Base-by-base conservation (phyloP, 208 protist species). In the Trypanosoma vivax region DNA sequence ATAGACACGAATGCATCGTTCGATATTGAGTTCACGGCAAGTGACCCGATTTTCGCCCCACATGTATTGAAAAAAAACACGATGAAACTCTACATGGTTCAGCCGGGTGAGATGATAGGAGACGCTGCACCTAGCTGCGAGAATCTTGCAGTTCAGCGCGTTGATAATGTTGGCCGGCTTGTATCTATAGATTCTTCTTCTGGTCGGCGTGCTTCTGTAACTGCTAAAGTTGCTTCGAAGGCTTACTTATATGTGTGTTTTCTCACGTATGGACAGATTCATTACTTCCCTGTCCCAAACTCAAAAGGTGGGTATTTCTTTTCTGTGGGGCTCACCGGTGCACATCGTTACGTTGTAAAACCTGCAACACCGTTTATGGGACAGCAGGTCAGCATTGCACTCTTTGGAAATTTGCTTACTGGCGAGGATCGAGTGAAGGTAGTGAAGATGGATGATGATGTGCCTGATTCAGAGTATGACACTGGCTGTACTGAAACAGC, bases 171-270 rank as follows among this genome's bases (percentile, higher is more conserved):
- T n/a, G 33, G 13, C 10, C 13, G 33, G 33, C 10, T 37, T 13
- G 33, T 7, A 7, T 37, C 13, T n/a, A 37, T 13, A 13, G 33
- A 37, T 13, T n/a, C 33, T 37, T 37, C 33, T 37, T 7, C 33
- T 65, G 33, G 48, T 16, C 77, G 64, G 21, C 40, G 53, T 48
- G 84, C 83, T 13, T 77, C 68, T 21, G 82, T 95, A 27, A 13
- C 50, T 24, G 77, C 84, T 25, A 49, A 42, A 19, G 55, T 95
- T 16, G 33, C 72, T 40, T 43, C 39, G 19, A 52, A 83, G 5
- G 84, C 71, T 25, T 91, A 84, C 54, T 90, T 72, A 64, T 92
- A 70, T 43, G 73, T 95, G 7, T 95, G 88, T 61, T 95, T 95
- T 60, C 53, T 68, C 43, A 82, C 80, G 11, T 78, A 69, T 47